Evolutionary conservation across 805 yeast species (phyloP).

Genomic region (Kuraishia molischiana): DNA sequence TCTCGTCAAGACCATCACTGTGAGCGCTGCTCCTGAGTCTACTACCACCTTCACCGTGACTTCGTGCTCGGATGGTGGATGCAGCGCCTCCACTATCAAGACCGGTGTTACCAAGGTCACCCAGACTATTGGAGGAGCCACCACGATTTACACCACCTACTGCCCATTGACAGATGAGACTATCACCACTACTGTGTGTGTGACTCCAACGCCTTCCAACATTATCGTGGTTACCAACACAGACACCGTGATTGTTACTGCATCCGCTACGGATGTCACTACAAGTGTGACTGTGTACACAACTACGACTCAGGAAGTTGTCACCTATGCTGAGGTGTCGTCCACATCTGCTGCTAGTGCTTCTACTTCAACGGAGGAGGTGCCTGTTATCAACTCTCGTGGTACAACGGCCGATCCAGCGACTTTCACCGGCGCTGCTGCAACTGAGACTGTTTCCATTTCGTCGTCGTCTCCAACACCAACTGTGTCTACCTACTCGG

Average conservation of each 20-base stretch:
- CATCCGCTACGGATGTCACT: slow-evolving; percentile 11
- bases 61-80: background rate
- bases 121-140: background rate
- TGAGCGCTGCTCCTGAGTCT: background rate
- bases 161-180: background rate
- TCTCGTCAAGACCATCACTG: background rate
- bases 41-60: background rate
- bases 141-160: background rate
- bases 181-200: background rate
- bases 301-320: slow-evolving; percentile 12
- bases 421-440: too few species aligned
- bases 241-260: slow-evolving; percentile 8
- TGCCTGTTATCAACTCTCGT: slow-evolving; percentile 12
- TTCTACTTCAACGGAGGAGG: slow-evolving; percentile 4
- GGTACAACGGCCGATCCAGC: slow-evolving; percentile 16
- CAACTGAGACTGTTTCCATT: too few species aligned
- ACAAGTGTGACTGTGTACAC: slow-evolving; percentile 11
- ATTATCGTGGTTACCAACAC: background rate
- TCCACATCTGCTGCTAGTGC: too few species aligned
- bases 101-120: slow-evolving; percentile 1
- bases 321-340: slow-evolving; percentile 18
- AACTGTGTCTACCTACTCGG: too few species aligned
- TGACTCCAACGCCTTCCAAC: background rate
- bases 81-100: background rate
- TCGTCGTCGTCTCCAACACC: too few species aligned